These are phyloP conservation scores for Adenanthera pavonina DNA, from an alignment of 306 rosid species.

Conservation along the genomic window DNA sequence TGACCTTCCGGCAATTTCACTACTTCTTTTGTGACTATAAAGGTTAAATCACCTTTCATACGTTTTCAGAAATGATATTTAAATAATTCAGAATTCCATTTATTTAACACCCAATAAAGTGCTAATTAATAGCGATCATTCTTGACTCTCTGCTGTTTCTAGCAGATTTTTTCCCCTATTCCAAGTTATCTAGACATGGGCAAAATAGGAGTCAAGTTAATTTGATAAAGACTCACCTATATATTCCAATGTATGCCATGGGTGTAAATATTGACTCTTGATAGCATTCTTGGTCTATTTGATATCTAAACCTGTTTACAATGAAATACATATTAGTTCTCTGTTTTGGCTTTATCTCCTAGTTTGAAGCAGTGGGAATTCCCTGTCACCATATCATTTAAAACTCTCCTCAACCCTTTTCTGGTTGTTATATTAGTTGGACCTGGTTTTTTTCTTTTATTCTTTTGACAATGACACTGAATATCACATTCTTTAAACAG, in stretches of 20 bases:
- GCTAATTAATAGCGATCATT: background rate
- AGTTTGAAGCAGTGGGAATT: conserved; percentile 17
- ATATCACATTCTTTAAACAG: conserved; percentile 51
- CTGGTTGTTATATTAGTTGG: conserved; percentile 22
- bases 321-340: conserved; percentile 1
- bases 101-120: background rate
- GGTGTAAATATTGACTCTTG: background rate
- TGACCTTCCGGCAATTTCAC: conserved; percentile 10
- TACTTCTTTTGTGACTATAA: background rate
- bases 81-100: background rate
- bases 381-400: background rate
- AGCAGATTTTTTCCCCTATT: no score
- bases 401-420: background rate
- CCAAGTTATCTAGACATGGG: background rate
- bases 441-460: conserved; percentile 17
- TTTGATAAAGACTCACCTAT: background rate
- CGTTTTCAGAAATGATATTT: background rate
- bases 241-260: background rate
- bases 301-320: background rate
- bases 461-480: conserved; percentile 22
- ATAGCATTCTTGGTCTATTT: background rate
- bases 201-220: background rate
- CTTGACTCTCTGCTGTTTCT: no score
- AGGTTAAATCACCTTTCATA: conserved; percentile 21
- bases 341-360: conserved; percentile 22